Percentiles rank a stretch among this genome's conserved stretches.
Evolutionary conservation across 352 stramenopile genomes (phyloP).

Genomic region (Phytophthora tentaculata): DNA sequence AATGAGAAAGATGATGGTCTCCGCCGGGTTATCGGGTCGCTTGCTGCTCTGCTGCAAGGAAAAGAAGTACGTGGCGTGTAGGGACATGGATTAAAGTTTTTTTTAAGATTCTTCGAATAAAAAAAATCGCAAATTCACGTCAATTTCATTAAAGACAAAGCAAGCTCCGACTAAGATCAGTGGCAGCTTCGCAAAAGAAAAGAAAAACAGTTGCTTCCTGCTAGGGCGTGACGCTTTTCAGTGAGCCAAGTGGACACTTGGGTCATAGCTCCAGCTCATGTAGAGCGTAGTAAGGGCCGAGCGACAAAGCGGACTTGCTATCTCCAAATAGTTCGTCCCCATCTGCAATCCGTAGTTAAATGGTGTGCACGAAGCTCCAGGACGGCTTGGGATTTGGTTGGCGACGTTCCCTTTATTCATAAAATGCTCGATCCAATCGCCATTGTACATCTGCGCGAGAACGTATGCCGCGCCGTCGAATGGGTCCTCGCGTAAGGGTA

Average conservation of each 20-base stretch:
- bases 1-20: slow-evolving; percentile 14
- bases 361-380: not conserved
- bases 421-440: slow-evolving; percentile 35
- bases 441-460: slow-evolving; percentile 9
- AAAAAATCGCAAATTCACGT: too few relatives aligned
- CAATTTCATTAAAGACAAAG: not conserved
- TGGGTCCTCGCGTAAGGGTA: slow-evolving; percentile 23
- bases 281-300: slow-evolving; percentile 19
- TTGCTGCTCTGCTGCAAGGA: slow-evolving; percentile 18
- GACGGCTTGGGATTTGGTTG: not conserved
- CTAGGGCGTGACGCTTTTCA: too few relatives aligned
- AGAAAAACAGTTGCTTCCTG: too few relatives aligned
- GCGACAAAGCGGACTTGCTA: slow-evolving; percentile 22
- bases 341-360: slow-evolving; percentile 26
- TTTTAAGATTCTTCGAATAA: not conserved
- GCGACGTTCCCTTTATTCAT: slow-evolving; percentile 16
- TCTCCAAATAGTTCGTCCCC: slow-evolving; percentile 11
- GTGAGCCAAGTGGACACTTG: slow-evolving; percentile 19
- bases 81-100: not conserved
- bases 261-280: slow-evolving; percentile 37
- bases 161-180: too few relatives aligned
- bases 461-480: slow-evolving; percentile 24
- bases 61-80: slow-evolving; percentile 16
- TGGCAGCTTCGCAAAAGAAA: too few relatives aligned
- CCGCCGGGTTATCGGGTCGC: slow-evolving; percentile 3